phyloP scores from a whole-genome alignment of 2,329 filamentous ascomycete genomes.

The Coniochaeta pulveracea region DNA sequence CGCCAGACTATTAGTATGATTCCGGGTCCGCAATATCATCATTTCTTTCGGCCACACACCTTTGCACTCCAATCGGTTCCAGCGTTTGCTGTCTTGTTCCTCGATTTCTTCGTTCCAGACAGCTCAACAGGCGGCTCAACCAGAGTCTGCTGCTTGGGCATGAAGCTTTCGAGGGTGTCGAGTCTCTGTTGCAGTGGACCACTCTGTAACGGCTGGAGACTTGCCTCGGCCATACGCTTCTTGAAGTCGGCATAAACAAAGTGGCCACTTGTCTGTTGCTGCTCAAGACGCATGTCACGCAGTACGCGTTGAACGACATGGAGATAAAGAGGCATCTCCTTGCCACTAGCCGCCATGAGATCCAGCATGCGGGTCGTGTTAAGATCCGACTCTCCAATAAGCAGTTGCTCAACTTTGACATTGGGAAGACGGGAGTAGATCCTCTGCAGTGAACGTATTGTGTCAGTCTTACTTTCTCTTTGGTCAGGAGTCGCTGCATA shows the following conservation, averaged over 20 bases:
- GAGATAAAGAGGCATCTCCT: slow-evolving; percentile 42
- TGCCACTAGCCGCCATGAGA: slow-evolving; percentile 41
- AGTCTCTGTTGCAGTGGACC: slow-evolving; percentile 48
- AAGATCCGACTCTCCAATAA: slow-evolving; percentile 37
- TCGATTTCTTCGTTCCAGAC: not conserved
- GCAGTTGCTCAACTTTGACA: slow-evolving; percentile 36
- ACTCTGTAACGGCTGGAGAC: slow-evolving; percentile 35
- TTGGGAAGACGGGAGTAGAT: slow-evolving; percentile 30
- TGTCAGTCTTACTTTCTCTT: too few species aligned
- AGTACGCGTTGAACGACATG: slow-evolving; percentile 44
- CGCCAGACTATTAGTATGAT: not conserved
- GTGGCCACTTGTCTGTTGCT: slow-evolving; percentile 19
- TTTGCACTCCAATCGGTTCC: slow-evolving; percentile 19
- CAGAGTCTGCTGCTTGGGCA: slow-evolving; percentile 22
- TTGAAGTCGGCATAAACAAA: slow-evolving; percentile 44
- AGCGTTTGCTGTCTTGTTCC: not conserved
- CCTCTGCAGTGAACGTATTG: slow-evolving; percentile 17
- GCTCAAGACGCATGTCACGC: slow-evolving; percentile 37
- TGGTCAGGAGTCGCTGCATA: not conserved
- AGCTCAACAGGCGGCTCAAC: not conserved
- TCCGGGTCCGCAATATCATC: not conserved
- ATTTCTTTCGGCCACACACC: slow-evolving; percentile 7
- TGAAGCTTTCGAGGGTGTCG: slow-evolving; percentile 52
- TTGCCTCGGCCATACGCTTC: slow-evolving; percentile 18
- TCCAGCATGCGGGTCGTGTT: slow-evolving; percentile 47